Conservation (phyloP, 2,329 filamentous ascomycete genomes). For the Sporothrix mexicana region DNA sequence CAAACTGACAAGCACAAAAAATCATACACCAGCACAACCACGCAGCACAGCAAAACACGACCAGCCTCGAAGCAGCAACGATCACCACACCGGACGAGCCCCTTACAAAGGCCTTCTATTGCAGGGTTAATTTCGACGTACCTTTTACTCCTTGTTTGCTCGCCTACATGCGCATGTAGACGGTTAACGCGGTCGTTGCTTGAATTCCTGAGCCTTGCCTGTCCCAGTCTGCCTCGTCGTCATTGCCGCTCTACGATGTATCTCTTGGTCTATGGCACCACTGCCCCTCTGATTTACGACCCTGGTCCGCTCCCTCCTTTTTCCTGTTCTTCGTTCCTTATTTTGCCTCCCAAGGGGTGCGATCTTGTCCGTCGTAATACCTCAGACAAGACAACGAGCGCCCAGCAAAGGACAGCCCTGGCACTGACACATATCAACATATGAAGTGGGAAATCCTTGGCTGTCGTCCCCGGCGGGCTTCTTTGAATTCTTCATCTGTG, state of each 20-base stretch:
- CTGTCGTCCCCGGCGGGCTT: neutral
- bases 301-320: neutral
- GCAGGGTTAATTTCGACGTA: conserved; percentile 1
- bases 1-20: neutral
- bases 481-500: neutral
- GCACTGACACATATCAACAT: conserved; percentile 6
- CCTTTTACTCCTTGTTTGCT: conserved; percentile 12
- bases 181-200: neutral
- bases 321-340: conserved; percentile 5
- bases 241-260: neutral
- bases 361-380: conserved; percentile 24
- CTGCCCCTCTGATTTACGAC: neutral
- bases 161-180: too few species aligned
- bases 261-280: neutral
- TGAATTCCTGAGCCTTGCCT: conserved; percentile 3
- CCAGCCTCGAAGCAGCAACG: conserved; percentile 17
- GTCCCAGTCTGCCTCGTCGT: neutral
- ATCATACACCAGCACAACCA: neutral
- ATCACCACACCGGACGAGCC: conserved; percentile 2
- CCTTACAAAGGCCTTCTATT: conserved; percentile 15
- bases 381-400: conserved; percentile 8
- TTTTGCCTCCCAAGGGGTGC: conserved; percentile 5
- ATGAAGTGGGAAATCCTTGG: conserved; percentile 1
- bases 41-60: neutral
- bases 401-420: conserved; percentile 13